These are phyloP conservation scores for Plasmodium inui DNA, from an alignment of 169 alveolate species.

Conservation along the genomic window DNA sequence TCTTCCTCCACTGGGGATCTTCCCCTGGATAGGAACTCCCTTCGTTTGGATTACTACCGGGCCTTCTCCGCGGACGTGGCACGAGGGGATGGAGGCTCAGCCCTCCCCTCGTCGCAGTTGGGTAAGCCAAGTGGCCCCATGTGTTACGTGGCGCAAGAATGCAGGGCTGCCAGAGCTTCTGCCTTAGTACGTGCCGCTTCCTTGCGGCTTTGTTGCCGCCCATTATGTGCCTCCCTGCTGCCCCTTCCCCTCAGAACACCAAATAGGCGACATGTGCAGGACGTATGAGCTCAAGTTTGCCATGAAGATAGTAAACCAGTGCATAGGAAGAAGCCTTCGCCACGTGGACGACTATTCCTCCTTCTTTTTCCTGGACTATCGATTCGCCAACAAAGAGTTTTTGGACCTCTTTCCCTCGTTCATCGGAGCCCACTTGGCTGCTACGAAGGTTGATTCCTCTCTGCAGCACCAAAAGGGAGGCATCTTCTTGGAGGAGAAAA, in stretches of 20 bases:
- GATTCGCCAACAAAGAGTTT: constrained; percentile 80
- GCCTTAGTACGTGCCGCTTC: not conserved
- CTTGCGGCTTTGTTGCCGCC: not conserved
- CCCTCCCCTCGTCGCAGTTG: not conserved
- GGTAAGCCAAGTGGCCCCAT: not conserved
- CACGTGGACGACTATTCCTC: constrained; percentile 96
- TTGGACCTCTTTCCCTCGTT: constrained; percentile 79
- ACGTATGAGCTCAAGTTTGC: constrained; percentile 88
- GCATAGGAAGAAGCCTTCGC: constrained; percentile 97
- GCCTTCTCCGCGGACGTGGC: constrained; percentile 29
- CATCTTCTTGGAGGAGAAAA: constrained; percentile 4
- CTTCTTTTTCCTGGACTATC: constrained; percentile 91
- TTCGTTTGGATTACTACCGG: constrained; percentile 64
- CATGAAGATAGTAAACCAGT: constrained; percentile 95
- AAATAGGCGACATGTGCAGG: constrained; percentile 30
- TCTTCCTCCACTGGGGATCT: not conserved
- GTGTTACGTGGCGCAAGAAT: not conserved
- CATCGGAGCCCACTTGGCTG: constrained; percentile 63
- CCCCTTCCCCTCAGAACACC: not conserved
- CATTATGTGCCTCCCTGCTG: not conserved
- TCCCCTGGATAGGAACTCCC: constrained; percentile 56
- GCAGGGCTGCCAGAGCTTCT: not conserved
- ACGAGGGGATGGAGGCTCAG: not conserved
- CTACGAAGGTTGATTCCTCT: not conserved
- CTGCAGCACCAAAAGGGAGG: not conserved